phyloP scores from a whole-genome alignment of 2,329 filamentous ascomycete genomes.

The Didymella exigua region DNA sequence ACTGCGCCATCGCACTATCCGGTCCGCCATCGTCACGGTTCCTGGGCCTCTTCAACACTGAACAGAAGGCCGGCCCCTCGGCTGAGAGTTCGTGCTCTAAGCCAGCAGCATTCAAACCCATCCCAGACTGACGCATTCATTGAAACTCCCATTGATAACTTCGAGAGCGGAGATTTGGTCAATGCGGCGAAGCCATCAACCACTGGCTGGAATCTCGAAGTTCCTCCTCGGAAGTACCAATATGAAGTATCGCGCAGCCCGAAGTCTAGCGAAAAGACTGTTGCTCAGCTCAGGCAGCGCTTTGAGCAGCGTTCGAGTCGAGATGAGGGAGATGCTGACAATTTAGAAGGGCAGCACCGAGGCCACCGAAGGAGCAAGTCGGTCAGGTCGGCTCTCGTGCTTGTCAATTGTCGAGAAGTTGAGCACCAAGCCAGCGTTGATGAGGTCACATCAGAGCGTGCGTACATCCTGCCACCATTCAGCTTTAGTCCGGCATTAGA shows the following conservation, averaged over 20 bases:
- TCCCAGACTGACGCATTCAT: neutral
- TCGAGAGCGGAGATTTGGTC: neutral
- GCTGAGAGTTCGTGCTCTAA: neutral
- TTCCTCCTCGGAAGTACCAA: neutral
- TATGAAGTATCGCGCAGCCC: neutral
- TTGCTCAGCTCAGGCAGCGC: neutral
- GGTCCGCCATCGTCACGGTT: neutral
- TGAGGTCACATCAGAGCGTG: neutral
- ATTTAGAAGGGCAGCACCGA: neutral
- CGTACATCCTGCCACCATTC: neutral
- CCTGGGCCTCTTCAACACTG: too few species aligned
- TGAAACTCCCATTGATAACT: neutral
- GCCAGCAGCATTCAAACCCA: too few species aligned
- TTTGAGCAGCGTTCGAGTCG: neutral
- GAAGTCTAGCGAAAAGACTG: neutral
- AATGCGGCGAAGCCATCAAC: neutral
- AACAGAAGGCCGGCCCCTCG: too few species aligned
- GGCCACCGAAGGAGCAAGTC: neutral
- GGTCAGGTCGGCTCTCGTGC: neutral
- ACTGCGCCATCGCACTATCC: neutral
- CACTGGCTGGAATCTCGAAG: neutral
- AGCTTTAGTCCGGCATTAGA: neutral
- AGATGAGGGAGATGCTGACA: neutral
- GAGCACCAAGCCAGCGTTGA: neutral
- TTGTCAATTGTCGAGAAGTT: neutral